phyloP scores from a whole-genome alignment of 2,329 filamentous ascomycete species.

The Pestalotiopsis fici region DNA sequence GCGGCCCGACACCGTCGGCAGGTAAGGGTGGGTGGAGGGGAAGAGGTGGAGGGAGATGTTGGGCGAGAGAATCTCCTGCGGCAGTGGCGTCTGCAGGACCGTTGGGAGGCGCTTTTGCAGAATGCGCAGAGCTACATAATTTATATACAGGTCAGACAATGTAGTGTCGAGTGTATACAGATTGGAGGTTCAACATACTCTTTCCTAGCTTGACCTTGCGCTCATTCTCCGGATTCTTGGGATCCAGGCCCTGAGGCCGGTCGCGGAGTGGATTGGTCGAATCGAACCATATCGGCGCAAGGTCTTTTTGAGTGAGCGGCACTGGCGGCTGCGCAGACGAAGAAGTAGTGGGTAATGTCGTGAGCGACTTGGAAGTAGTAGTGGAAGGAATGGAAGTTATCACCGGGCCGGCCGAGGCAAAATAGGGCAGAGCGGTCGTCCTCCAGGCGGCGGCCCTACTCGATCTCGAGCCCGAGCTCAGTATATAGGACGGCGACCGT shows the following conservation, averaged over 20 bases:
- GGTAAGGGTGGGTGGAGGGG: slow-evolving; percentile 78
- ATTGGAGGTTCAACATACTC: slow-evolving; percentile 43
- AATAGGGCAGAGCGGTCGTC: slow-evolving; percentile 12
- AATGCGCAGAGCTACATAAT: slow-evolving; percentile 45
- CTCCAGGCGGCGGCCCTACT: slow-evolving; percentile 2
- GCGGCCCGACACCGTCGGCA: slow-evolving; percentile 88
- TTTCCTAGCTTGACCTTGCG: slow-evolving; percentile 64
- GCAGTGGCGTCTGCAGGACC: slow-evolving; percentile 65
- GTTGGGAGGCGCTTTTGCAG: slow-evolving; percentile 69
- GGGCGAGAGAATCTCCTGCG: slow-evolving; percentile 76
- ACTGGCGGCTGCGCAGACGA: slow-evolving; percentile 12
- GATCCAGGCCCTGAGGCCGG: slow-evolving; percentile 17
- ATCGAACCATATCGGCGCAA: slow-evolving; percentile 46
- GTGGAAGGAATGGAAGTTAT: neutral
- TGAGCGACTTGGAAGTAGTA: slow-evolving; percentile 11
- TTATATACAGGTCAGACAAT: no score
- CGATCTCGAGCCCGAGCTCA: slow-evolving; percentile 21
- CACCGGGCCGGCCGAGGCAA: neutral
- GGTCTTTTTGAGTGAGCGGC: slow-evolving; percentile 20
- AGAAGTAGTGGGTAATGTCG: slow-evolving; percentile 13
- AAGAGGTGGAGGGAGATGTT: slow-evolving; percentile 72
- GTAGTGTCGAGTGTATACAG: neutral
- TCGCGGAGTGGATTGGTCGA: slow-evolving; percentile 33
- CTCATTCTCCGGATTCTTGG: slow-evolving; percentile 48
- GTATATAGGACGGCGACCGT: slow-evolving; percentile 28